phyloP scores from a whole-genome alignment of 345 rosid species.

The Balakata baccata region DNA sequence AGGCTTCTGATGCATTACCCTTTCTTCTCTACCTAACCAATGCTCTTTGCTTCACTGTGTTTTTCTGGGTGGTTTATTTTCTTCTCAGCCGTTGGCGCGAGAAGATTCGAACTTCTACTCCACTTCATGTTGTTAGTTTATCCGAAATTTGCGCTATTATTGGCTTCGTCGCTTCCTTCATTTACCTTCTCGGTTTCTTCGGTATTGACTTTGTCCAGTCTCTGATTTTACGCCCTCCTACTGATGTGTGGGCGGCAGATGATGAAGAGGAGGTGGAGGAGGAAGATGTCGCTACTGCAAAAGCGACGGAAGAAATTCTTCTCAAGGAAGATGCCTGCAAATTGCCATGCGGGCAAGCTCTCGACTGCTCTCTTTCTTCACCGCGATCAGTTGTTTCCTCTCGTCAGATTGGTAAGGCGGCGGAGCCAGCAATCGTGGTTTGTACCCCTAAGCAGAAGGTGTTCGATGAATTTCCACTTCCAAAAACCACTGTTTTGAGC shows the following conservation, averaged over 20 bases:
- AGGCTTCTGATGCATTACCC: slow-evolving; percentile 14
- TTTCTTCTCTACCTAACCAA: slow-evolving; percentile 27
- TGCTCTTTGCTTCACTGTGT: slow-evolving; percentile 30
- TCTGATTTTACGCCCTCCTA: slow-evolving; percentile 31
- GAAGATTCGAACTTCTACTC: slow-evolving; percentile 40
- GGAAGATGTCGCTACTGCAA: background rate
- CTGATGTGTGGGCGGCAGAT: slow-evolving; percentile 28
- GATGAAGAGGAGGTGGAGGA: slow-evolving; percentile 15
- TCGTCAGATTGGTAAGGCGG: background rate
- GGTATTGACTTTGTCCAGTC: slow-evolving; percentile 41
- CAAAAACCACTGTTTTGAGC: background rate
- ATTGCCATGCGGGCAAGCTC: slow-evolving; percentile 25
- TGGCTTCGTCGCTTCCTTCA: slow-evolving; percentile 29
- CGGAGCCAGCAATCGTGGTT: background rate
- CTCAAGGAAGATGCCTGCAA: slow-evolving; percentile 17
- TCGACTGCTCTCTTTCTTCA: slow-evolving; percentile 13
- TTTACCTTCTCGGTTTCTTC: slow-evolving; percentile 38
- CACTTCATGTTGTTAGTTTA: slow-evolving; percentile 33
- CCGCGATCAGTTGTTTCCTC: background rate
- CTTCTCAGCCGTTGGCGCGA: slow-evolving; percentile 44
- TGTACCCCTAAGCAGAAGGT: slow-evolving; percentile 8
- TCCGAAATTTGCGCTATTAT: slow-evolving; percentile 32
- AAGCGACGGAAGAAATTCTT: background rate
- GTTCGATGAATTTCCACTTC: slow-evolving; percentile 4
- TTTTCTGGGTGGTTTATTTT: slow-evolving; percentile 38